phyloP scores from a whole-genome alignment of 352 stramenopile species.

The Phytopythium cucurbitacearum region DNA sequence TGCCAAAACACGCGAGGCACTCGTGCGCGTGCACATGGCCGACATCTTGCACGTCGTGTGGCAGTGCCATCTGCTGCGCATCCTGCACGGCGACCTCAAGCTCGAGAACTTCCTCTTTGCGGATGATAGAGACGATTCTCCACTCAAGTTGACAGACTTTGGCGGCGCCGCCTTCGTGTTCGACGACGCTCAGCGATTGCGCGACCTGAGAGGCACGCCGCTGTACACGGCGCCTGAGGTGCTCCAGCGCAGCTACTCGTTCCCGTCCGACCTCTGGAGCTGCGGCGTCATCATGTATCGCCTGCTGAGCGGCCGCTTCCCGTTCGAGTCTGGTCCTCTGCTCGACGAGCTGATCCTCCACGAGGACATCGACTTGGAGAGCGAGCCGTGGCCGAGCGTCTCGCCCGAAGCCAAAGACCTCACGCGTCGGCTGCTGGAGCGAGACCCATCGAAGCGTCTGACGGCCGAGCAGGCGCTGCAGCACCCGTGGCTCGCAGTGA shows the following conservation, averaged over 20 bases:
- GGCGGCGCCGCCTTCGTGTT: slow-evolving; percentile 56
- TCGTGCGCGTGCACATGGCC: slow-evolving; percentile 60
- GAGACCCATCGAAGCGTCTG: slow-evolving; percentile 33
- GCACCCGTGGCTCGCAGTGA: slow-evolving; percentile 49
- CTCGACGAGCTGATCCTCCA: slow-evolving; percentile 62
- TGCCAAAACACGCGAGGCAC: slow-evolving; percentile 20
- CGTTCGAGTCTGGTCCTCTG: slow-evolving; percentile 51
- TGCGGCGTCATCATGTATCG: slow-evolving; percentile 77
- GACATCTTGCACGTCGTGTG: slow-evolving; percentile 78
- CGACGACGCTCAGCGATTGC: slow-evolving; percentile 25
- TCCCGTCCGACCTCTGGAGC: slow-evolving; percentile 75
- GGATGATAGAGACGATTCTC: slow-evolving; percentile 45
- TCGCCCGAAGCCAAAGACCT: slow-evolving; percentile 59
- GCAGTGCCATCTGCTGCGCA: slow-evolving; percentile 72
- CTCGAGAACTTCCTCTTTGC: slow-evolving; percentile 82
- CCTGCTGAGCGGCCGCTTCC: slow-evolving; percentile 54
- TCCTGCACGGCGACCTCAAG: slow-evolving; percentile 74
- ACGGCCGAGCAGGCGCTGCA: slow-evolving; percentile 60
- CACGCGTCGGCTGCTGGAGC: slow-evolving; percentile 38
- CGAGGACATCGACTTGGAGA: slow-evolving; percentile 51
- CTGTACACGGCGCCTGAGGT: slow-evolving; percentile 76
- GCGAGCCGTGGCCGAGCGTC: slow-evolving; percentile 40
- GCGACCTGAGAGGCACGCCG: slow-evolving; percentile 57
- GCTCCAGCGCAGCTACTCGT: slow-evolving; percentile 52
- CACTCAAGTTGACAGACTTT: slow-evolving; percentile 79